These are phyloP conservation scores for Cubamyces lactineus DNA, from an alignment of 768 basidiomycete species.

Conservation along the genomic window DNA sequence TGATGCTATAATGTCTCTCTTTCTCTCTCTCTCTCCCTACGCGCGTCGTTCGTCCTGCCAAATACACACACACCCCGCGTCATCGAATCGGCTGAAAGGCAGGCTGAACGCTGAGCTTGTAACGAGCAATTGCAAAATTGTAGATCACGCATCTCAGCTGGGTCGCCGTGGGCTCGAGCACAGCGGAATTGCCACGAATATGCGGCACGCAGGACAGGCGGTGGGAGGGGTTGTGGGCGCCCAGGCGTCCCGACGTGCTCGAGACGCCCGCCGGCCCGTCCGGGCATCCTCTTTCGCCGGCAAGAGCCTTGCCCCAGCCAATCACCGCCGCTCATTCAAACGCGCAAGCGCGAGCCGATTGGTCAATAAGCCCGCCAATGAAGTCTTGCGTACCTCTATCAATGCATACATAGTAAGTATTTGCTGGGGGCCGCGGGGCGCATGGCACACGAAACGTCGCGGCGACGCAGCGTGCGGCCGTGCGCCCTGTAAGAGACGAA, in stretches of 20 bases:
- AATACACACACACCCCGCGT: not conserved
- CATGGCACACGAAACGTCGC: conserved; percentile 3
- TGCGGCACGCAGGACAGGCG: too few species aligned
- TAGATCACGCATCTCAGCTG: too few species aligned
- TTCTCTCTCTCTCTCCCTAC: not conserved
- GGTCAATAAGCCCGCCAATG: not conserved
- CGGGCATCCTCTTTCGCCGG: not conserved
- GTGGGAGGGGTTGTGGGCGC: not conserved
- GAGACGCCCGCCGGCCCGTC: not conserved
- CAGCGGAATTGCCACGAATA: too few species aligned
- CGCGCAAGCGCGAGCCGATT: not conserved
- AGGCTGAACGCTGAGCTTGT: too few species aligned
- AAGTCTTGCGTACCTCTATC: conserved; percentile 1
- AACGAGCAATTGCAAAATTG: too few species aligned
- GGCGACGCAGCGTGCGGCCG: not conserved
- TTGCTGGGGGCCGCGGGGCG: not conserved
- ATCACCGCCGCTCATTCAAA: not conserved
- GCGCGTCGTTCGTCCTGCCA: not conserved
- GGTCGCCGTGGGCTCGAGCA: too few species aligned
- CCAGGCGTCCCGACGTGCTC: not conserved
- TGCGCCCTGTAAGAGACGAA: conserved; percentile 2
- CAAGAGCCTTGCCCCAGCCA: conserved; percentile 11
- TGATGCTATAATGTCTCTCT: not conserved
- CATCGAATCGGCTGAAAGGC: not conserved
- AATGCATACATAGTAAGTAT: conserved; percentile 16